Conservation (phyloP, 2,329 filamentous ascomycete species). For the Phialophora verrucosa region DNA sequence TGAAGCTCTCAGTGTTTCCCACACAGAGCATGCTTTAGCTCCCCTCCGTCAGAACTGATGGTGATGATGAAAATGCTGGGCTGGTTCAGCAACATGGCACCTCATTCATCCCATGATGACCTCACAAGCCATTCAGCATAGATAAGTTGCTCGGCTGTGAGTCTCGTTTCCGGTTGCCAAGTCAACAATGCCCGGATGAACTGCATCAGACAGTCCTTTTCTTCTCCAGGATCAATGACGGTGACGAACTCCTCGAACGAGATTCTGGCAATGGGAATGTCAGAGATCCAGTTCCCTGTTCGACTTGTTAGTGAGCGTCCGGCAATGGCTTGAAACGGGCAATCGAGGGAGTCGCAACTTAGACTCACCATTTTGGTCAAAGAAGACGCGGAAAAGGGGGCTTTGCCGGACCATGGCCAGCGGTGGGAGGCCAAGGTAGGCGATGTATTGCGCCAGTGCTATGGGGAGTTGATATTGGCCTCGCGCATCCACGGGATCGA, state of each 20-base stretch:
- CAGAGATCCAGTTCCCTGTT: no score
- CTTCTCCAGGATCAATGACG: not conserved
- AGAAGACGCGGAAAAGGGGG: no score
- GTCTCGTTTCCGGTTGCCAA: not conserved
- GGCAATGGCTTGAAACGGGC: no score
- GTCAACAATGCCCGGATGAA: not conserved
- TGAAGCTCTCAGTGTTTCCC: no score
- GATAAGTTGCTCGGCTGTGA: not conserved
- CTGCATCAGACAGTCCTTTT: not conserved
- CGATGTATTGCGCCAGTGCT: not conserved
- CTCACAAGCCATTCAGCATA: not conserved
- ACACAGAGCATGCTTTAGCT: no score
- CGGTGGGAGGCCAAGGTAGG: no score
- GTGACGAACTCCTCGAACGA: not conserved
- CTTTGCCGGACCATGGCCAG: no score
- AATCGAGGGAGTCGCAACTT: no score
- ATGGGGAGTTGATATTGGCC: not conserved
- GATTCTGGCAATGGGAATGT: not conserved
- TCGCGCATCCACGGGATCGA: not conserved
- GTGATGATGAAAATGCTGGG: no score
- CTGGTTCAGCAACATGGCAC: not conserved
- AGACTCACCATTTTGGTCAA: no score
- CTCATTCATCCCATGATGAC: not conserved
- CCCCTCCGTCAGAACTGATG: no score
- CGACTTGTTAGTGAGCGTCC: no score